phyloP scores from a whole-genome alignment of 768 basidiomycete genomes.

The Suillus spraguei region DNA sequence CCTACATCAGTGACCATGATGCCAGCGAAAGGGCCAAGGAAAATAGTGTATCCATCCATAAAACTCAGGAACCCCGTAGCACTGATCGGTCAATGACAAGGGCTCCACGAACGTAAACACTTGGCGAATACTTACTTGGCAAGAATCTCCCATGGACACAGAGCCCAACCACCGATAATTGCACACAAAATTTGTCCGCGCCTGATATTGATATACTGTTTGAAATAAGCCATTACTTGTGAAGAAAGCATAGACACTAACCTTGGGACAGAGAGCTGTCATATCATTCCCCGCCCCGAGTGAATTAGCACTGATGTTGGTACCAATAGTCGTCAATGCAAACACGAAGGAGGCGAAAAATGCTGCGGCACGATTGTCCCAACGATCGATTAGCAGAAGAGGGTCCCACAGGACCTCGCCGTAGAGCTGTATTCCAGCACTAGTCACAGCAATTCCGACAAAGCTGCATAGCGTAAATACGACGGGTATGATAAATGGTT shows the following conservation, averaged over 20 bases:
- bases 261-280: constrained; percentile 68
- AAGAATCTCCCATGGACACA: constrained; percentile 86
- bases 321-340: constrained; percentile 67
- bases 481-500: constrained; percentile 76
- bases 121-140: constrained; percentile 33
- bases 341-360: constrained; percentile 84
- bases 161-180: constrained; percentile 66
- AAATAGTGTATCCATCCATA: constrained; percentile 85
- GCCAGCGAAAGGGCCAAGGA: constrained; percentile 83
- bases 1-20: constrained; percentile 65
- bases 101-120: background rate
- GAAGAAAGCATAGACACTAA: constrained; percentile 4
- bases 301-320: constrained; percentile 80
- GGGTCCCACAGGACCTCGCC: constrained; percentile 77
- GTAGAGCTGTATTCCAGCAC: constrained; percentile 72
- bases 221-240: background rate
- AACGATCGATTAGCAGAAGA: constrained; percentile 69
- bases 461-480: constrained; percentile 80
- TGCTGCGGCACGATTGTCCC: constrained; percentile 84
- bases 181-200: constrained; percentile 32
- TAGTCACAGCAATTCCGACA: constrained; percentile 79
- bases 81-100: constrained; percentile 14
- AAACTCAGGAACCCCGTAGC: constrained; percentile 76
- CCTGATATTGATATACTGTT: constrained; percentile 33
- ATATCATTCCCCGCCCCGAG: constrained; percentile 83